Percentiles rank a stretch among this genome's conserved stretches.
phyloP scores from a whole-genome alignment of 495 filamentous ascomycete genomes.

The Daldinia decipiens region DNA sequence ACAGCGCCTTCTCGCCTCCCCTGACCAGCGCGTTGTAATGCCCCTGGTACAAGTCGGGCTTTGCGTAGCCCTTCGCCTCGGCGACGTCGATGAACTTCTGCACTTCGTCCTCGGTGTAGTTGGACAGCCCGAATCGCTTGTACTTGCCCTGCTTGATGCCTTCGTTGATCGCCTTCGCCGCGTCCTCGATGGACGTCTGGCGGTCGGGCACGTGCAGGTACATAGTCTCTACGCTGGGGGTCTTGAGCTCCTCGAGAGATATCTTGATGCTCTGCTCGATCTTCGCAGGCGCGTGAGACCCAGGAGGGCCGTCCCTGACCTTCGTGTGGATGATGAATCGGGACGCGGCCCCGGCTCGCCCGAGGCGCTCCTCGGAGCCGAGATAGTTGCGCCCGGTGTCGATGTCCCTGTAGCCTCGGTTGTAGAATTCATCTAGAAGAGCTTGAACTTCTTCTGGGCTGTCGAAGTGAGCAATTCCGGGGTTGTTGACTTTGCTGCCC shows the following conservation, averaged over 20 bases:
- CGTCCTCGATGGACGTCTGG: slow-evolving; percentile 55
- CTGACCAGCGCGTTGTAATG: slow-evolving; percentile 59
- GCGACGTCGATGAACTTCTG: slow-evolving; percentile 55
- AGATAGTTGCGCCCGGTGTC: background rate
- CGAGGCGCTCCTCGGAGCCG: background rate
- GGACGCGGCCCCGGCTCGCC: background rate
- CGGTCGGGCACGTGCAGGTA: slow-evolving; percentile 60
- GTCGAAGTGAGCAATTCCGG: background rate
- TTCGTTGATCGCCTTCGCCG: slow-evolving; percentile 53
- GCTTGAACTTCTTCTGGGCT: background rate
- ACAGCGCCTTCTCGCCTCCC: slow-evolving; percentile 54
- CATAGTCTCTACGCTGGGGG: slow-evolving; percentile 27
- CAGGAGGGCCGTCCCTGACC: background rate
- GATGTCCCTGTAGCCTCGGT: background rate
- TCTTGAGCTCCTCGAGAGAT: background rate
- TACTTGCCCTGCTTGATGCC: slow-evolving; percentile 54
- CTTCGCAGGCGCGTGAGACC: background rate
- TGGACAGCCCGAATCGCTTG: slow-evolving; percentile 58
- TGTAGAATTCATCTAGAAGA: background rate
- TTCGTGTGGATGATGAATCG: background rate
- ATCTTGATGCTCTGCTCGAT: background rate
- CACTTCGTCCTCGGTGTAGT: slow-evolving; percentile 58
- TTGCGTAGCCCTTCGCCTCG: slow-evolving; percentile 54
- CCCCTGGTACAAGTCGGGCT: slow-evolving; percentile 62
- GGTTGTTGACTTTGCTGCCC: background rate